Percentiles rank a stretch among this genome's conserved stretches.
Evolutionary conservation across 2,329 filamentous ascomycete species (phyloP).

Genomic region (Clarireedia homoeocarpa): DNA sequence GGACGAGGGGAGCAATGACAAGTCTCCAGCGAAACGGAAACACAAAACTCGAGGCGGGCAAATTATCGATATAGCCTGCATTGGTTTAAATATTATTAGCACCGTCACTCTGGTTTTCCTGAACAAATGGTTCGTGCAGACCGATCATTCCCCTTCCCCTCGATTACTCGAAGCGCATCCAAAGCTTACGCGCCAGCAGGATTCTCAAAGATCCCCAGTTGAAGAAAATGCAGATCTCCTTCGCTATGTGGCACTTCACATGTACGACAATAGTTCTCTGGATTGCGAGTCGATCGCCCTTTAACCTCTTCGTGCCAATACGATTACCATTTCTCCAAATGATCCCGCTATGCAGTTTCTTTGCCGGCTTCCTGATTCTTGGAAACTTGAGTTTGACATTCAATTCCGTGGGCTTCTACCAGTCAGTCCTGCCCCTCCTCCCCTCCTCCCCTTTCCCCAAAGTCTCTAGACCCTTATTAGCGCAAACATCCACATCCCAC

Average conservation of each 20-base stretch:
- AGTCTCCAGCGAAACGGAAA: background rate
- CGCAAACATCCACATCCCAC: background rate
- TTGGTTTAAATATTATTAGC: conserved; percentile 36
- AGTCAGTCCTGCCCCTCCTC: conserved; percentile 20
- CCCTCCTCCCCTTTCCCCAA: background rate
- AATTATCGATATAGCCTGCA: conserved; percentile 27
- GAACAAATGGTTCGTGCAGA: conserved; percentile 34
- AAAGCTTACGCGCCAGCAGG: conserved; percentile 20
- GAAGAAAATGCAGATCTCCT: conserved; percentile 37
- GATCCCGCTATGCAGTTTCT: conserved; percentile 39
- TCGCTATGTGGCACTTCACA: conserved; percentile 41
- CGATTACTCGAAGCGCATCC: background rate
- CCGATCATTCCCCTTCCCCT: background rate
- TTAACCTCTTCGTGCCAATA: conserved; percentile 37
- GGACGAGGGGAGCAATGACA: conserved; percentile 12
- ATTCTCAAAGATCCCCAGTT: conserved; percentile 37
- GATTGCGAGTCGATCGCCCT: conserved; percentile 34
- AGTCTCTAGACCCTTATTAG: background rate
- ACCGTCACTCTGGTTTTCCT: conserved; percentile 37
- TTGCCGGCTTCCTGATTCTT: conserved; percentile 38
- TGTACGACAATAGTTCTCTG: conserved; percentile 37
- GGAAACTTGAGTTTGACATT: conserved; percentile 38
- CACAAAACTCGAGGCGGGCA: conserved; percentile 12
- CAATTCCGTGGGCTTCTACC: conserved; percentile 40
- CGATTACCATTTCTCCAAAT: conserved; percentile 36